phyloP scores from a whole-genome alignment of 768 basidiomycete species.

The Suillus tomentosus region DNA sequence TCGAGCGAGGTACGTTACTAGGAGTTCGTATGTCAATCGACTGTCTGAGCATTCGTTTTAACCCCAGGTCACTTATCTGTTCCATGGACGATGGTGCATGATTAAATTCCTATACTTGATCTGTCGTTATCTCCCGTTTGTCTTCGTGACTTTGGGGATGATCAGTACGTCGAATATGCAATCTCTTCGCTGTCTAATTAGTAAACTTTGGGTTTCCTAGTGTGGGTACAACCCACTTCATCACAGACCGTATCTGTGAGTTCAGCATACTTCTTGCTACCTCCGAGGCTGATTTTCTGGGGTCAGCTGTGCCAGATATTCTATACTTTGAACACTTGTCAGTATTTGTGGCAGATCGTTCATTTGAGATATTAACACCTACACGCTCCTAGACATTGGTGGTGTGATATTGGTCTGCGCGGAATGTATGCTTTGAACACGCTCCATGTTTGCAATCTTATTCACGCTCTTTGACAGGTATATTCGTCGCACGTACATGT shows the following conservation, averaged over 20 bases:
- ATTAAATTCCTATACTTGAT: background rate
- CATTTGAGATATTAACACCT: background rate
- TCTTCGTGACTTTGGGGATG: background rate
- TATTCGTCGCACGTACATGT: background rate
- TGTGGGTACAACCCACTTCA: background rate
- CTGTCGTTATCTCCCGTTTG: slow-evolving; percentile 1
- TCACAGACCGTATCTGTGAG: background rate
- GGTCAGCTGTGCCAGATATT: background rate
- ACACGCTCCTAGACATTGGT: background rate
- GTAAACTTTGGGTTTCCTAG: background rate
- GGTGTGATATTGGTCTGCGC: slow-evolving; percentile 3
- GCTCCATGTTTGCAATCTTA: background rate
- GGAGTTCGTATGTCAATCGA: background rate
- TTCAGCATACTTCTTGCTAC: no score
- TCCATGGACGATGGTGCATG: background rate
- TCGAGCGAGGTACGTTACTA: background rate
- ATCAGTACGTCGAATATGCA: background rate
- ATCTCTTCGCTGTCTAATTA: background rate
- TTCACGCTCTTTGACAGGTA: background rate
- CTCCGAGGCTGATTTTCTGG: background rate
- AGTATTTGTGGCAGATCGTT: background rate
- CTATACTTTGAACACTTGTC: background rate
- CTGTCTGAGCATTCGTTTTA: background rate
- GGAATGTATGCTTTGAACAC: background rate
- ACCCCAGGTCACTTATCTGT: background rate